Percentiles rank a stretch among this genome's conserved stretches.
Evolutionary conservation across 2,329 filamentous ascomycete genomes (phyloP).

Genomic region (Beauveria sp.): DNA sequence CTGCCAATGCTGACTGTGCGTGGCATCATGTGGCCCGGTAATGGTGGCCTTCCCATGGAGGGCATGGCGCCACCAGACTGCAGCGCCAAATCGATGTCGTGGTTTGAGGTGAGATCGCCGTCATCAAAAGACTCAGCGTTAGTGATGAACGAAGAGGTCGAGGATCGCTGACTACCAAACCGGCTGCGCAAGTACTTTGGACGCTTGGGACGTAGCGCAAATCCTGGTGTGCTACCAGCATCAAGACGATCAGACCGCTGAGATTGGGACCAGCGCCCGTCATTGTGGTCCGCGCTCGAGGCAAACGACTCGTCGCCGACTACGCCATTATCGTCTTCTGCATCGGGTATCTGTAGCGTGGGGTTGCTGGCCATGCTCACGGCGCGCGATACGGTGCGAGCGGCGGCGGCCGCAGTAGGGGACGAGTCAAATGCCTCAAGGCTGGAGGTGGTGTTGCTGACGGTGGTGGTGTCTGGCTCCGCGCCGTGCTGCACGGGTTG

Average conservation of each 20-base stretch:
- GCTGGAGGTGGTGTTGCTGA: constrained; percentile 38
- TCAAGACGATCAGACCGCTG: constrained; percentile 29
- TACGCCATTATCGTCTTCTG: constrained; percentile 20
- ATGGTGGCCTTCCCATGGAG: constrained; percentile 40
- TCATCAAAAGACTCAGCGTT: constrained; percentile 48
- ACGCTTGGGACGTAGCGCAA: constrained; percentile 38
- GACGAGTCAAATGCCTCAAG: constrained; percentile 50
- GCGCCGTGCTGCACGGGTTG: constrained; percentile 11
- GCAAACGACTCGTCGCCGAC: constrained; percentile 24
- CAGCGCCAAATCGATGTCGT: constrained; percentile 68
- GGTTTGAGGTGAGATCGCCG: constrained; percentile 65
- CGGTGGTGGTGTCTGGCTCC: constrained; percentile 21
- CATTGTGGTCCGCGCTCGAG: constrained; percentile 22
- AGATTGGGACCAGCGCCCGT: constrained; percentile 21
- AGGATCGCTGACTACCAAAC: constrained; percentile 51
- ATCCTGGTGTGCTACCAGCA: constrained; percentile 38
- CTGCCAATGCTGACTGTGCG: constrained; percentile 82
- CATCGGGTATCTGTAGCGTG: constrained; percentile 5
- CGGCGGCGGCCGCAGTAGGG: constrained; percentile 47
- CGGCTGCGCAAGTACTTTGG: constrained; percentile 53
- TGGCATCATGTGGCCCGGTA: constrained; percentile 50
- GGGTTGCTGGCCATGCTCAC: constrained; percentile 36
- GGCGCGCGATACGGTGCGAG: constrained; percentile 44
- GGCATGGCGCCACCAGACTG: constrained; percentile 73
- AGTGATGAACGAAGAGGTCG: constrained; percentile 50